Conservation (phyloP, 495 filamentous ascomycete genomes). For the Neohortaea acidophila region DNA sequence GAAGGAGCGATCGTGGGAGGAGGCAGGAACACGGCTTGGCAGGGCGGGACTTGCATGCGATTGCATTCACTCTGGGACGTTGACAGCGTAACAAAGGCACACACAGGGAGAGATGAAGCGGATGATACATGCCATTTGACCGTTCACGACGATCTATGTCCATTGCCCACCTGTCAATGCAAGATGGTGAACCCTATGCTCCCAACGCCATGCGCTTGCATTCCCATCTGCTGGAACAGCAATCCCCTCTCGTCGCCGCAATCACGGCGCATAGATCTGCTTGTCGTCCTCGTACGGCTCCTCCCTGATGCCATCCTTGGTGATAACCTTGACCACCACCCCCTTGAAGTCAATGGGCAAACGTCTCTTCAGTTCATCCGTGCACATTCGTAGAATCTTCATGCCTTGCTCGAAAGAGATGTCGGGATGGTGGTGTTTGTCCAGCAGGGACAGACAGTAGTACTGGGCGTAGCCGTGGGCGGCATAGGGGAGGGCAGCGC, state of each 20-base stretch:
- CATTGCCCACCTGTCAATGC: not conserved
- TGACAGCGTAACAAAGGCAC: no score
- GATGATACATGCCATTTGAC: no score
- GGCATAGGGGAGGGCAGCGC: constrained; percentile 80
- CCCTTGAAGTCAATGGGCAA: constrained; percentile 98
- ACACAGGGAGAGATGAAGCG: no score
- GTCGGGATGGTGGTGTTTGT: constrained; percentile 95
- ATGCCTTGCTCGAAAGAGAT: constrained; percentile 75
- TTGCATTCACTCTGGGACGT: no score
- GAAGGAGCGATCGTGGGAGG: no score
- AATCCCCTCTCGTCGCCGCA: no score
- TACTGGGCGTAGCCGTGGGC: constrained; percentile 98
- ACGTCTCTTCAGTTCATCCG: constrained; percentile 87
- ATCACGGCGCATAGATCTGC: constrained; percentile 16
- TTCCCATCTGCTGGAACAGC: not conserved
- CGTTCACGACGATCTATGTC: no score
- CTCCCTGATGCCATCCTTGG: constrained; percentile 75
- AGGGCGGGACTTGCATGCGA: no score
- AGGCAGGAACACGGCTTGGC: no score
- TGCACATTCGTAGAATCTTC: constrained; percentile 83
- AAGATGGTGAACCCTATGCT: no score
- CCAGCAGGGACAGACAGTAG: constrained; percentile 87
- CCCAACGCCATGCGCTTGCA: constrained; percentile 12
- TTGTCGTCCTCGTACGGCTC: constrained; percentile 54
- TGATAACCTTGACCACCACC: constrained; percentile 79